Conservation (phyloP, 306 rosid genomes). For the Gillenia trifoliata region DNA sequence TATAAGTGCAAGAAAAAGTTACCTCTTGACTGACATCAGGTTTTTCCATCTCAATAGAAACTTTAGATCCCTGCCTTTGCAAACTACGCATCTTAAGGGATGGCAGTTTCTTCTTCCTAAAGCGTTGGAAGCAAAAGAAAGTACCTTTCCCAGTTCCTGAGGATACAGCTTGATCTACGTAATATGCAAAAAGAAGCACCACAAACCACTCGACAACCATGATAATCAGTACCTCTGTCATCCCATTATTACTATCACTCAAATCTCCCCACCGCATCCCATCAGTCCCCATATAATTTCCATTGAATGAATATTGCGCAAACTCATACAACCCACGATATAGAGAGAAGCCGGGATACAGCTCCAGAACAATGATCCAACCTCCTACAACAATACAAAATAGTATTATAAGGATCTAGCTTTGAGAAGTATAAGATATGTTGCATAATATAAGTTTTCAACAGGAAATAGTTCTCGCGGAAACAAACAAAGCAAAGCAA, state of each 20-base stretch:
- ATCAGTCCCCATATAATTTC: slow-evolving; percentile 51
- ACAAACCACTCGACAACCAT: slow-evolving; percentile 71
- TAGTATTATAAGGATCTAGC: background rate
- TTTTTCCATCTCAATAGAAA: slow-evolving; percentile 70
- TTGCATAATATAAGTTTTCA: background rate
- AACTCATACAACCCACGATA: slow-evolving; percentile 87
- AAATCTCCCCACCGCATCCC: slow-evolving; percentile 90
- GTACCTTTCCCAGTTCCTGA: slow-evolving; percentile 63
- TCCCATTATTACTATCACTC: slow-evolving; percentile 63
- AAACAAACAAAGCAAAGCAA: background rate
- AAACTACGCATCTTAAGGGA: slow-evolving; percentile 55
- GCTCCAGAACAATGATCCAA: slow-evolving; percentile 71
- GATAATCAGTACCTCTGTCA: slow-evolving; percentile 61
- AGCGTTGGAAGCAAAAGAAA: slow-evolving; percentile 48
- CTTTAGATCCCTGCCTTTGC: slow-evolving; percentile 59
- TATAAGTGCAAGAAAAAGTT: slow-evolving; percentile 13
- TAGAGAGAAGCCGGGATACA: slow-evolving; percentile 78
- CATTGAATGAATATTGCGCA: slow-evolving; percentile 57
- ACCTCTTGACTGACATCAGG: slow-evolving; percentile 87
- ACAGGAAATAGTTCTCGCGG: background rate
- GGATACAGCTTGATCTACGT: slow-evolving; percentile 58
- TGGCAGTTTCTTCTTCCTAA: slow-evolving; percentile 41
- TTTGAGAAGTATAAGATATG: background rate
- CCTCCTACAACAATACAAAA: slow-evolving; percentile 43
- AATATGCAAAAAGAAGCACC: slow-evolving; percentile 59